Base-by-base conservation (phyloP, 176 grass and related monocot genomes). In the Tillandsia fasciculata region DNA sequence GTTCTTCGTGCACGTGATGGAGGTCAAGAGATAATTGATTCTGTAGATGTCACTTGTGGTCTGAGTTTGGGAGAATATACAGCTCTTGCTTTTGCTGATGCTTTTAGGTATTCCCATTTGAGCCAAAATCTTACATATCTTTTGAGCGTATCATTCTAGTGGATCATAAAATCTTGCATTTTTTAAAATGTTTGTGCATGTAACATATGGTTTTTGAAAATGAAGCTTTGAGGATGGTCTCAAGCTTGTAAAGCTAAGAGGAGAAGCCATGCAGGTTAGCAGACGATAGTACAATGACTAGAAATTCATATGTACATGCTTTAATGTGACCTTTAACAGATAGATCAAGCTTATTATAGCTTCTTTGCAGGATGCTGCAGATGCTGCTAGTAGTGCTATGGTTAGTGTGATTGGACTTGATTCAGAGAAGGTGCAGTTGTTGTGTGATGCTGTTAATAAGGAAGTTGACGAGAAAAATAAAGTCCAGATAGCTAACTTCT, bases 181-280 rank as follows among this genome's bases (percentile, higher is more conserved):
- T 10, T 42, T 7, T 7, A 8, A 42, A 42, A 42, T 42, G 33
- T 42, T 42, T 42, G 52, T 61, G 9, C 33, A 2, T 52, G 61
- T 73, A 78, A 86, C 66, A 12, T 24, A 72, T 49, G 33, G 79
- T 47, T 75, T 77, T 54, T 56, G 47, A 75, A 66, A 24, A 10
- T 76, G 59, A 70, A 99, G 94, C 75, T 99, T 99, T 86, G 89
- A 99, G 74, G 94, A 99, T 82, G 94, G 94, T 69, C 87, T 99
- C 68, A 99, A 93, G 82, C 89, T 99, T 78, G 94, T 99, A 71
- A 99, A 99, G 69, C 79, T 99, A 68, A 90, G 89, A 87, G 94
- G 94, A 70, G 94, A 99, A 84, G 94, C 94, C 64, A 99, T 93
- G 89, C 94, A 99, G 84, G 94, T 99, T 73, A 65, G 64, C 75